Base-by-base conservation (phyloP, 1,284 basidiomycete genomes). In the Ceratorhiza oryzae-sativae region DNA sequence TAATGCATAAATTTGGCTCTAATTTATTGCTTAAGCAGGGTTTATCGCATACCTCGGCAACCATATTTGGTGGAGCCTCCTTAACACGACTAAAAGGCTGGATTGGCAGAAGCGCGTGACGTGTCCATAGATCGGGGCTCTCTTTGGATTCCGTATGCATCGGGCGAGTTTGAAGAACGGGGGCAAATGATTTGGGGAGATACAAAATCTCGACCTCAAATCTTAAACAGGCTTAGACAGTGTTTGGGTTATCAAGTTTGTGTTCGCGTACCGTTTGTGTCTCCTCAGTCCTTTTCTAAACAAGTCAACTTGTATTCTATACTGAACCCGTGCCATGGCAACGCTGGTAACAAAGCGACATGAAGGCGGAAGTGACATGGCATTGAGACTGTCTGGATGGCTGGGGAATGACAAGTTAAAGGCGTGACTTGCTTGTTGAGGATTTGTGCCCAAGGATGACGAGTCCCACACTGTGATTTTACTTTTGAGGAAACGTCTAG, bases 231-330 rank as follows among this genome's bases (percentile, higher is more conserved):
- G 13, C 27, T 59, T 4, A 70, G 63, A 18, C 15, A 1, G 42
- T 34, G 12, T 42, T 13, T n/a, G 8, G 10, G n/a, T 70, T 18
- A 20, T 39, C 5, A 36, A 27, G 15, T 53, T 25, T 41, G 20
- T 20, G 20, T 25, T 41, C 25, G 51, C 67, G 36, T 49, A 70
- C 67, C 67, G 53, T 36, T 70, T 70, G 18, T 70, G 67, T 12
- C 67, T 58, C 30, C 67, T 56, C 13, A 70, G 45, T 46, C 67
- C 67, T 13, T 70, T 70, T 30, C 67, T 58, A 42, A 70, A 70
- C 53, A 70, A 70, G 30, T 70, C 67, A 36, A 70, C 67, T 45
- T 59, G 67, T 34, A 70, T 20, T 34, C 53, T 41, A 45, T 70
- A 70, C 27, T 70, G 67, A 45, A 70, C 30, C 18, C 67, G 67